These are phyloP conservation scores for Agroathelia rolfsii DNA, from an alignment of 1,284 basidiomycete species.

Conservation along the genomic window DNA sequence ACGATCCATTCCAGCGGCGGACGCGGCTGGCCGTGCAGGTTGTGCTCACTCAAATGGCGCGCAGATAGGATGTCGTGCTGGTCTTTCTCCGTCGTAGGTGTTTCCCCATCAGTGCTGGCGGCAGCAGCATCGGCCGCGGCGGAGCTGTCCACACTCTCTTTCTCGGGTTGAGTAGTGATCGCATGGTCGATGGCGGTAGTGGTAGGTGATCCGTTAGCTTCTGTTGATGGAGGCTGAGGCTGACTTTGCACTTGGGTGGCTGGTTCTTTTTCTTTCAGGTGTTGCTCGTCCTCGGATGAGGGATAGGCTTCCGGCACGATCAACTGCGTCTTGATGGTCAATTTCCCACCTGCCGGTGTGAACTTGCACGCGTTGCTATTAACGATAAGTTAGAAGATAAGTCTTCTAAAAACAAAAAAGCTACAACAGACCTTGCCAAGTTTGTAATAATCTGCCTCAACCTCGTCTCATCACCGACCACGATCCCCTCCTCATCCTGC, in stretches of 20 bases:
- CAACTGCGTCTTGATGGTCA: slow-evolving; percentile 23
- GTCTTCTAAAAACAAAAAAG: no score
- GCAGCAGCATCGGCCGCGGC: no score
- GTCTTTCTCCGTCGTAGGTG: slow-evolving; percentile 1
- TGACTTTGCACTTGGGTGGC: no score
- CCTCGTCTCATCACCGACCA: slow-evolving; percentile 36
- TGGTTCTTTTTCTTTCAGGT: no score
- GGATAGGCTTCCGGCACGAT: slow-evolving; percentile 42
- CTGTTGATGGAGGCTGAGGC: no score
- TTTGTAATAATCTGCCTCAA: slow-evolving; percentile 32
- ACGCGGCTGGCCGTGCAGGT: slow-evolving; percentile 25
- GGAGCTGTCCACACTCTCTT: no score
- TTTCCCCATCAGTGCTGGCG: no score
- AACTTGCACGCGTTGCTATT: slow-evolving; percentile 39
- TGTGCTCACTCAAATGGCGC: slow-evolving; percentile 40
- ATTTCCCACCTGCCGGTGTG: slow-evolving; percentile 27
- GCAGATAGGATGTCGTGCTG: slow-evolving; percentile 29
- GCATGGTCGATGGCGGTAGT: no score
- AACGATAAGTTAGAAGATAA: no score
- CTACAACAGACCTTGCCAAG: slow-evolving; percentile 25
- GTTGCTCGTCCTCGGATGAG: no score
- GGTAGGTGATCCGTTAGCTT: slow-evolving; percentile 3
- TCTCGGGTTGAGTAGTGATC: no score
- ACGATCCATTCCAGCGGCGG: slow-evolving; percentile 47
- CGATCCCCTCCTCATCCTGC: slow-evolving; percentile 20